Conservation (phyloP, 108 stramenopile species). For the Aurantiochytrium sp. region DNA sequence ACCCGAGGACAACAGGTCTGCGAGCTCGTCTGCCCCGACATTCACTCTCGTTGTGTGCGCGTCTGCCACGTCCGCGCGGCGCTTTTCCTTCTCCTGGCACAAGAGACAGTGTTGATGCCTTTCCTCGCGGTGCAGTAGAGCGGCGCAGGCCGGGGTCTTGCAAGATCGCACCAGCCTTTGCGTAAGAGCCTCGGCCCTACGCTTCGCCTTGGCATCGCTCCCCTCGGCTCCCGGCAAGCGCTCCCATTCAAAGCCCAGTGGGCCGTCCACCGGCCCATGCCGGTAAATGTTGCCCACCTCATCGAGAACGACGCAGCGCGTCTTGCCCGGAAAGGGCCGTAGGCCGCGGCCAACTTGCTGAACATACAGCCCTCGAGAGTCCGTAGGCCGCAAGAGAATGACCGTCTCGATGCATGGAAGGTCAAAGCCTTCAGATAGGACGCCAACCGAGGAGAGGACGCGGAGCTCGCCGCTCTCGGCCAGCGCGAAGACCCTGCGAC, state of each 20-base stretch:
- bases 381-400: neutral
- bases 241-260: slow-evolving; percentile 6
- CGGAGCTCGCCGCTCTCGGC: neutral
- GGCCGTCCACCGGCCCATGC: slow-evolving; percentile 4
- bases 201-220: neutral
- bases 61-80: neutral
- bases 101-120: neutral
- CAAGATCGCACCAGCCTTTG: neutral
- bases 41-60: too few species aligned
- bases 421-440: slow-evolving; percentile 29
- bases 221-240: neutral
- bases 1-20: neutral
- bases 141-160: neutral
- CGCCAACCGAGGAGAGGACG: neutral
- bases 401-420: neutral
- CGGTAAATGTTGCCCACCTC: neutral
- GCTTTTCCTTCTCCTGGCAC: neutral
- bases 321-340: neutral
- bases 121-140: neutral
- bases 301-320: neutral
- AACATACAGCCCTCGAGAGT: slow-evolving; percentile 3
- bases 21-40: neutral
- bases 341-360: slow-evolving; percentile 35
- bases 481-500: neutral
- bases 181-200: neutral